These are phyloP conservation scores for Melanogaster broomeanus DNA, from an alignment of 768 basidiomycete genomes.

Conservation along the genomic window DNA sequence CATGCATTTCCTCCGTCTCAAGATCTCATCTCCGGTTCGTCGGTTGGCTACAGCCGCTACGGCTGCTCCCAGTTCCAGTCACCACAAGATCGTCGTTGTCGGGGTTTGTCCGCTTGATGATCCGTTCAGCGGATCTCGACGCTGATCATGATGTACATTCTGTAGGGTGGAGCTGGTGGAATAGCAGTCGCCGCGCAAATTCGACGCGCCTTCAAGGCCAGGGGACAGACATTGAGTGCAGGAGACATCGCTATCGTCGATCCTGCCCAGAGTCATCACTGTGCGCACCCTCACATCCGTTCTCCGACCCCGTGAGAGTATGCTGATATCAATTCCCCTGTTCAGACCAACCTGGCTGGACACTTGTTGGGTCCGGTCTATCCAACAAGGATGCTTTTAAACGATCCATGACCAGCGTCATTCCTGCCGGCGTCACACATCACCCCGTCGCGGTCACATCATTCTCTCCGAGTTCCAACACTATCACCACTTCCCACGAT, in stretches of 20 bases:
- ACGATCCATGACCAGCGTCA: neutral
- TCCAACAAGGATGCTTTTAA: neutral
- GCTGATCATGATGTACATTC: too few species aligned
- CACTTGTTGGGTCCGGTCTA: neutral
- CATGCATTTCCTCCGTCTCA: too few species aligned
- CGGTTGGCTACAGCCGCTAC: too few species aligned
- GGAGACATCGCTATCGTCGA: neutral
- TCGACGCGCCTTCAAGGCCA: neutral
- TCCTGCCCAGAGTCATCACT: neutral
- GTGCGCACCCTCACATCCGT: neutral
- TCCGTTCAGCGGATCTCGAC: too few species aligned
- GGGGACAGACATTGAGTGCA: neutral
- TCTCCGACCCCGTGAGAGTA: neutral
- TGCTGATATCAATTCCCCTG: neutral
- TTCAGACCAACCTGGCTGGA: neutral
- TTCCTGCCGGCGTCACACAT: neutral
- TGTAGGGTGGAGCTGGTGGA: neutral
- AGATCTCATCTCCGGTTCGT: too few species aligned
- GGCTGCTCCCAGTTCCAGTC: too few species aligned
- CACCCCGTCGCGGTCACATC: neutral
- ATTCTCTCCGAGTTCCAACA: neutral
- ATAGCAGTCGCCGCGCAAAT: neutral
- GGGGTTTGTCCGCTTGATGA: too few species aligned
- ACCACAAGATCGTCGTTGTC: too few species aligned
- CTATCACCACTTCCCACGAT: neutral